Percentiles rank a stretch among this genome's conserved stretches.
phyloP scores from a whole-genome alignment of 2,329 filamentous ascomycete genomes.

The Botrytis porri region DNA sequence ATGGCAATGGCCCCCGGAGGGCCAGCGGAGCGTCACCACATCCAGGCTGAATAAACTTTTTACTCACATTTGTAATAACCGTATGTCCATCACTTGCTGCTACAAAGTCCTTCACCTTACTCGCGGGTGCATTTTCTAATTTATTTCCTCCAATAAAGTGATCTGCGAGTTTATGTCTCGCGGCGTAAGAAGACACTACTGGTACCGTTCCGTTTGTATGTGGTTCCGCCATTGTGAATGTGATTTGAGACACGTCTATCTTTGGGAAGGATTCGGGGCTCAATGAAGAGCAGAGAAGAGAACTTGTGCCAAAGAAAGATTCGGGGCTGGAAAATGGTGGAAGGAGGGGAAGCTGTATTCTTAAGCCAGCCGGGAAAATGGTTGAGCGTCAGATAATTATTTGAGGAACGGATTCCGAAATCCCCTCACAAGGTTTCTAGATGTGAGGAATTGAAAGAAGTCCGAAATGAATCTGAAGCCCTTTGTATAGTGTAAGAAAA shows the following conservation, averaged over 20 bases:
- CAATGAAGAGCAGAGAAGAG: slow-evolving; percentile 32
- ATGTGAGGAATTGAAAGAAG: not conserved
- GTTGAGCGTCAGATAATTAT: slow-evolving; percentile 17
- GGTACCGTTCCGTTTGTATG: slow-evolving; percentile 45
- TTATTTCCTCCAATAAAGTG: slow-evolving; percentile 98
- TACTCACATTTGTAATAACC: slow-evolving; percentile 84
- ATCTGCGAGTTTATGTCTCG: slow-evolving; percentile 77
- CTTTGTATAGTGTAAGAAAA: not conserved
- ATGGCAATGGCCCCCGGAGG: not conserved
- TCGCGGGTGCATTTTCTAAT: slow-evolving; percentile 74
- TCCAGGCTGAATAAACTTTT: not conserved
- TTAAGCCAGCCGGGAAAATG: slow-evolving; percentile 17
- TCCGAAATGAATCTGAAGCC: not conserved
- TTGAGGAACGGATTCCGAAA: not conserved
- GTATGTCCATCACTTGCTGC: slow-evolving; percentile 87
- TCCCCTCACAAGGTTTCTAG: not conserved
- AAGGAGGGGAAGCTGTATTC: not conserved
- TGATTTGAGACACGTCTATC: not conserved
- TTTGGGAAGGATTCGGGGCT: slow-evolving; percentile 23
- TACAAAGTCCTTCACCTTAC: slow-evolving; percentile 96
- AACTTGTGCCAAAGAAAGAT: slow-evolving; percentile 28
- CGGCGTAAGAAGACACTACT: slow-evolving; percentile 57
- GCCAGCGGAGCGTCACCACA: not conserved
- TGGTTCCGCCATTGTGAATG: slow-evolving; percentile 21
- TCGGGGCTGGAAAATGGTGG: slow-evolving; percentile 13